A percentile compares a stretch with the other conserved stretches of the same genome.
Conservation (phyloP, 1,139 yeast species). For the Candida smagusa region DNA sequence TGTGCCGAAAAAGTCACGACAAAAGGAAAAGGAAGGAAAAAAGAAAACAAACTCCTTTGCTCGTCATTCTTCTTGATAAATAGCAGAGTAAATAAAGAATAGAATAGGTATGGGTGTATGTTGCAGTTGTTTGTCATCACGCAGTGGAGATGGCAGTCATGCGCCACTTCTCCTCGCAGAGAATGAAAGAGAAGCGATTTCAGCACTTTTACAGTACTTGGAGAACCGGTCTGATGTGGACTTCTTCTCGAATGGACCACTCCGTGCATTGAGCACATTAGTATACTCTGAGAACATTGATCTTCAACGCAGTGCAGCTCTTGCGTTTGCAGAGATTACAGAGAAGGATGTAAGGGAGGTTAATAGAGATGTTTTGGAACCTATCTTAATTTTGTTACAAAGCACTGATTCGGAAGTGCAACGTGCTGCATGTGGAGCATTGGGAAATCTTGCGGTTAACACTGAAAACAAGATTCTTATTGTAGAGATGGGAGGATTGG, state of each 20-base stretch:
- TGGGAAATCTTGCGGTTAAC: slow-evolving; percentile 95
- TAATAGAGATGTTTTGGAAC: slow-evolving; percentile 86
- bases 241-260: slow-evolving; percentile 87
- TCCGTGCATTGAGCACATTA: slow-evolving; percentile 84
- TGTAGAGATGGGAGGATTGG: slow-evolving; percentile 97
- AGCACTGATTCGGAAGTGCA: slow-evolving; percentile 91
- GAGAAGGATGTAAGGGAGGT: slow-evolving; percentile 94
- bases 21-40: background rate
- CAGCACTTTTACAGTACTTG: slow-evolving; percentile 80
- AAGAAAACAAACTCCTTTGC: background rate
- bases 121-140: slow-evolving; percentile 54
- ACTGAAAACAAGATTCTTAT: slow-evolving; percentile 89
- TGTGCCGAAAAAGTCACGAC: slow-evolving; percentile 1
- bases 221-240: slow-evolving; percentile 86
- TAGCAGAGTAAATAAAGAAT: too few relatives aligned
- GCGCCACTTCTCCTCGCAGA: slow-evolving; percentile 88
- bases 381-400: slow-evolving; percentile 82
- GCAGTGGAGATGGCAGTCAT: slow-evolving; percentile 45
- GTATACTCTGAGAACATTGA: slow-evolving; percentile 95
- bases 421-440: slow-evolving; percentile 97
- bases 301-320: slow-evolving; percentile 93
- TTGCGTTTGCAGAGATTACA: slow-evolving; percentile 97
- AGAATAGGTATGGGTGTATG: slow-evolving; percentile 55
- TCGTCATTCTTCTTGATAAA: background rate
- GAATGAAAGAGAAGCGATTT: slow-evolving; percentile 94